Conservation (phyloP, 345 rosid genomes). For the Luvunga scandens region DNA sequence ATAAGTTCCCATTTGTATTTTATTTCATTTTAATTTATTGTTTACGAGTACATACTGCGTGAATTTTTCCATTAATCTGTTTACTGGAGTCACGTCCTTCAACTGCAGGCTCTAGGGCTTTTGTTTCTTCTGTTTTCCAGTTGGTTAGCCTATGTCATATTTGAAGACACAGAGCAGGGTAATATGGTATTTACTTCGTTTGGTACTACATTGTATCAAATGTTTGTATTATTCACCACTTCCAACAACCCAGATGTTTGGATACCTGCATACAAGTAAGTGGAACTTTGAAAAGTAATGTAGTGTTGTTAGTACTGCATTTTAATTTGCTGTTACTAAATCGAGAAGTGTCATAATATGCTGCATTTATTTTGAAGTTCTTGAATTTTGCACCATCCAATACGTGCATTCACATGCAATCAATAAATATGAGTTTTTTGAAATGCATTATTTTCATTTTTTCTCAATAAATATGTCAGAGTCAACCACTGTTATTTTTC, state of each 20-base stretch:
- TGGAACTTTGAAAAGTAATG: constrained; percentile 14
- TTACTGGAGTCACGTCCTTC: constrained; percentile 23
- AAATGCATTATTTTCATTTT: background rate
- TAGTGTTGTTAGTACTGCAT: background rate
- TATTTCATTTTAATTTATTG: background rate
- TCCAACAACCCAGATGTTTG: constrained; percentile 99
- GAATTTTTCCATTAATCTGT: background rate
- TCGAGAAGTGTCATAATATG: background rate
- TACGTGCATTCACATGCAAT: background rate
- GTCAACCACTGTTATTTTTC: background rate
- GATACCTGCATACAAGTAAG: constrained; percentile 98
- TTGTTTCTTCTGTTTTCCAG: constrained; percentile 86
- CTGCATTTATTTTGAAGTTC: background rate
- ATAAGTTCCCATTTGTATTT: background rate
- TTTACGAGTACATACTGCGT: background rate
- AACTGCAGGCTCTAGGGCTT: constrained; percentile 78
- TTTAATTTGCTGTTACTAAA: constrained; percentile 7
- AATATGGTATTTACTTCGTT: constrained; percentile 66
- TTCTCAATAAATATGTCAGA: background rate
- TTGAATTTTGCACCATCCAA: background rate
- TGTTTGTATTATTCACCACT: constrained; percentile 92
- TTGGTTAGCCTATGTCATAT: constrained; percentile 94
- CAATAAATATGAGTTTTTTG: background rate
- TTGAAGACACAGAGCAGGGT: constrained; percentile 95
- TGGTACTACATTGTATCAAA: constrained; percentile 74